Base-by-base conservation (phyloP, 768 basidiomycete genomes). In the Hypholoma fasciculare region DNA sequence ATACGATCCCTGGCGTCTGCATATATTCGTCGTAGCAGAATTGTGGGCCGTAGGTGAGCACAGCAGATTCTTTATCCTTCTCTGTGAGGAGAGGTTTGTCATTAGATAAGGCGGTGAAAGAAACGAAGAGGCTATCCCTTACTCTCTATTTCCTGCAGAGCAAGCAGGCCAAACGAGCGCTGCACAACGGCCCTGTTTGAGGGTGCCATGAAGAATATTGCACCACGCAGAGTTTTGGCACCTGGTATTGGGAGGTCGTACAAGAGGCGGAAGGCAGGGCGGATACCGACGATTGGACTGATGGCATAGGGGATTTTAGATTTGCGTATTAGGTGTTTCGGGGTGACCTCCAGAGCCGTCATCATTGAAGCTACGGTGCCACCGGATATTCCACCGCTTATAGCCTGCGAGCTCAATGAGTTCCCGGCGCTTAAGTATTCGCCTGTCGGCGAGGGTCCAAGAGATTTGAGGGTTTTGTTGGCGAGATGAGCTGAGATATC, bases 21-120 rank as follows among this genome's bases (percentile, higher is more conserved):
- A 82, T 17, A 57, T 89, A 89, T 70, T 96, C 94, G 51, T 86
- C 84, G 69, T 95, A 96, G 46, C 74, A 75, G 77, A 97, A 94
- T 2, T 80, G 66, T 0, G 84, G 75, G 5, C 92, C 95, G 65
- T 96, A 95, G 47, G 68, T 60, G 11, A 54, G 34, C 23, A 54
- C 19, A 47, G 54, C 36, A 7, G 34, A 46, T 5, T 64, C 54
- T n/a, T 64, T 61, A 1, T 58, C 59, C 34, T 65, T 60, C 7
- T 19, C 61, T 62, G 7, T 27, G 16, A 12, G 4, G 19, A 27
- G 12, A 43, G 1, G n/a, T 34, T 7, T 34, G 6, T 19, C 17
- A n/a, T n/a, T n/a, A 54, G 39, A 20, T 26, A 13, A 20, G 52
- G 40, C 12, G 23, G 37, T 3, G 16, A 11, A 23, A 23, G 44